phyloP scores from a whole-genome alignment of 192 early-diverging fungal species.

The Entomortierella lignicola region DNA sequence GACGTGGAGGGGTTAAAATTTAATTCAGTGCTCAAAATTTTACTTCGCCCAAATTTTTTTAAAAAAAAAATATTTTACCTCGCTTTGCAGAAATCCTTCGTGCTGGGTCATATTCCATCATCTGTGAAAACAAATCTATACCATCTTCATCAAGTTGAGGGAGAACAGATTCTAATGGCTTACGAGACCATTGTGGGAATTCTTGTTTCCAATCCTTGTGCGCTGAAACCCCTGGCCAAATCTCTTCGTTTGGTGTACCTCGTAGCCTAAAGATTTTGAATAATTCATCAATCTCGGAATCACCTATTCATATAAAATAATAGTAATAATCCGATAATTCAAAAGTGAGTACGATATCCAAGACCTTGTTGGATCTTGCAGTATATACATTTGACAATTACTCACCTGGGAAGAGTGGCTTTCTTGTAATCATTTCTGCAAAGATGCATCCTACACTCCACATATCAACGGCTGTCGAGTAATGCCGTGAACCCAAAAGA shows the following conservation, averaged over 20 bases:
- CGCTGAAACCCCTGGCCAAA: slow-evolving; percentile 80
- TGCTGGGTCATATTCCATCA: slow-evolving; percentile 82
- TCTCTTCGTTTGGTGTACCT: slow-evolving; percentile 83
- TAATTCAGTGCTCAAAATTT: background rate
- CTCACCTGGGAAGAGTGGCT: slow-evolving; percentile 94
- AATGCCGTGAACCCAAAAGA: slow-evolving; percentile 98
- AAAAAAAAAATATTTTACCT: slow-evolving; percentile 23
- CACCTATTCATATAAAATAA: no score
- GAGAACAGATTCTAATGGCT: slow-evolving; percentile 60
- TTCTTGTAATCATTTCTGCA: slow-evolving; percentile 96
- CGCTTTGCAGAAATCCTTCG: slow-evolving; percentile 87
- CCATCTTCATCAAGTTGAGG: slow-evolving; percentile 71
- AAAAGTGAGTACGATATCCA: no score
- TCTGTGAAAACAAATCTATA: slow-evolving; percentile 75
- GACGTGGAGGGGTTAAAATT: no score
- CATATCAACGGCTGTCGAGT: slow-evolving; percentile 95
- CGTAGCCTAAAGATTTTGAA: slow-evolving; percentile 90
- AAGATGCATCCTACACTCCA: slow-evolving; percentile 97
- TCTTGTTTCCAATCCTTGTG: slow-evolving; percentile 85
- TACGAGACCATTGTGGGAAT: slow-evolving; percentile 80
- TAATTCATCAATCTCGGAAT: slow-evolving; percentile 94
- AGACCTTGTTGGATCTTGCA: no score
- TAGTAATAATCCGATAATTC: no score
- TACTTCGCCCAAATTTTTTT: no score
- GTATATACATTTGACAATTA: no score